Conservation (phyloP, 31 red algal species). For the Endocladia muricata region DNA sequence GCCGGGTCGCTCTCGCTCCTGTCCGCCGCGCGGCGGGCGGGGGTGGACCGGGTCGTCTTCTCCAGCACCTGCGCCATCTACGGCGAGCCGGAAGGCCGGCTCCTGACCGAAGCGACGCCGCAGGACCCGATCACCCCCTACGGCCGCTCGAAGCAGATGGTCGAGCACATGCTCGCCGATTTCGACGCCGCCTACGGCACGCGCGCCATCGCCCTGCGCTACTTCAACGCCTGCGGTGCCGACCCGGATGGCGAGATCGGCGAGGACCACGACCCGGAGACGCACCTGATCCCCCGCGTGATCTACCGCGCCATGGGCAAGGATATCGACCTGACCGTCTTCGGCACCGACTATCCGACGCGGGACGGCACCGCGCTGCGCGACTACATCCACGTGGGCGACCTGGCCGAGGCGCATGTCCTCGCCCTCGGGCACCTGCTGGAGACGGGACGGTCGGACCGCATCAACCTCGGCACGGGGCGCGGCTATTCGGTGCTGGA, state of each 20-base stretch:
- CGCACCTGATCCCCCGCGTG: constrained; percentile 64
- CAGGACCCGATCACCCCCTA: constrained; percentile 68
- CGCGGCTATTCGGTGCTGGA: constrained; percentile 61
- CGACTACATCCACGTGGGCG: constrained; percentile 91
- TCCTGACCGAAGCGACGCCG: constrained; percentile 40
- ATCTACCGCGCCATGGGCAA: constrained; percentile 83
- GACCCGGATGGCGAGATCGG: constrained; percentile 67
- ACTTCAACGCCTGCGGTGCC: constrained; percentile 80
- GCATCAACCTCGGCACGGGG: constrained; percentile 71
- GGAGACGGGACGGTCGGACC: constrained; percentile 24
- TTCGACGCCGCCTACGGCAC: constrained; percentile 27
- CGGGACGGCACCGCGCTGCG: constrained; percentile 79
- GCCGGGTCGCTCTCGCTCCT: constrained; percentile 51
- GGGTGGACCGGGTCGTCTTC: constrained; percentile 59
- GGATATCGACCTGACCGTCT: constrained; percentile 44
- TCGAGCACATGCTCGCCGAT: constrained; percentile 74
- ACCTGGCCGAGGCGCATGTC: constrained; percentile 82
- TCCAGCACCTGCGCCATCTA: constrained; percentile 78
- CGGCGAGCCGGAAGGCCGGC: constrained; percentile 40
- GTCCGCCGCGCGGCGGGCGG: constrained; percentile 7
- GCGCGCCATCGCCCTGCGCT: constrained; percentile 71
- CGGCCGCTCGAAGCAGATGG: constrained; percentile 78
- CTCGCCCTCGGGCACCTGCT: constrained; percentile 58
- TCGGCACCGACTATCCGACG: constrained; percentile 82
- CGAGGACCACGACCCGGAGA: constrained; percentile 58